Conservation (phyloP, 2,329 filamentous ascomycete species). For the Diaporthe helianthi region DNA sequence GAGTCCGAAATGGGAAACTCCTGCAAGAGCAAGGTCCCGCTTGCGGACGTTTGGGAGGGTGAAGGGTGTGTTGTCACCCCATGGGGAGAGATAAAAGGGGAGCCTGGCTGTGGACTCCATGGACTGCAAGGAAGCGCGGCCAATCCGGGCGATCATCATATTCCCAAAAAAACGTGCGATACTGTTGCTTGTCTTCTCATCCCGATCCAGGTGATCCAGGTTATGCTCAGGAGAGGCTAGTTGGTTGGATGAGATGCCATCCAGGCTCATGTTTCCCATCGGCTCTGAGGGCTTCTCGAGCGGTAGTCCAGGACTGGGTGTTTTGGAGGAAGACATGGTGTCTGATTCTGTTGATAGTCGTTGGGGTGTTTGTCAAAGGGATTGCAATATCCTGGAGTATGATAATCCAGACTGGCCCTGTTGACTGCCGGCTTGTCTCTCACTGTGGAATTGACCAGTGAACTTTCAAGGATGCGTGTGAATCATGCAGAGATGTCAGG, state of each 20-base stretch:
- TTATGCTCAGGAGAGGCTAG: conserved; percentile 30
- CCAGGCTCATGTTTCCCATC: conserved; percentile 31
- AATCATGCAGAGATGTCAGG: not conserved
- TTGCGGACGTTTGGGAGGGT: conserved; percentile 37
- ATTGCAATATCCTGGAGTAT: not conserved
- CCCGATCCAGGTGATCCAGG: conserved; percentile 30
- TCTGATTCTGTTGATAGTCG: conserved; percentile 17
- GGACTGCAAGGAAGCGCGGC: conserved; percentile 36
- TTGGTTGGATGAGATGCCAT: conserved; percentile 24
- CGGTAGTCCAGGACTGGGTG: conserved; percentile 10
- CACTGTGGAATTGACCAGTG: not conserved
- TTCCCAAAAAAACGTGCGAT: conserved; percentile 37
- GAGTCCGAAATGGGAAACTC: conserved; percentile 36
- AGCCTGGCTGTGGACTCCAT: conserved; percentile 36
- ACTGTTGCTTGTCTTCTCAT: conserved; percentile 35
- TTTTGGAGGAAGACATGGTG: too few species aligned
- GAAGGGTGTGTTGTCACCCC: conserved; percentile 37
- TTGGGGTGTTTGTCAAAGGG: not conserved
- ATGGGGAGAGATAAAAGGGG: conserved; percentile 37
- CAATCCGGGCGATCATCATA: conserved; percentile 36
- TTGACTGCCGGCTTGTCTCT: not conserved
- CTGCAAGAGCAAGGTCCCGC: conserved; percentile 37
- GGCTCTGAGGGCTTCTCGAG: conserved; percentile 14
- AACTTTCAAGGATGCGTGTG: not conserved
- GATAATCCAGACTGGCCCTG: not conserved